phyloP scores from a whole-genome alignment of 164 flowering plant genomes.

The grape (Vitis vinifera) region ASM3070453v1 NC_081807.1:3162501-3163000 shows the following conservation, averaged over 20 bases:
- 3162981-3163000: constrained; percentile 66
- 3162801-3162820: constrained; percentile 83
- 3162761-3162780: constrained; percentile 24
- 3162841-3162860: constrained; percentile 63
- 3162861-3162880: constrained; percentile 51
- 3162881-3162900: constrained; percentile 34
- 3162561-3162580: background rate
- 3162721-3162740: constrained; percentile 43
- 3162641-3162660: background rate
- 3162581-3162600: background rate
- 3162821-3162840: constrained; percentile 65
- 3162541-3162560: no score
- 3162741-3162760: constrained; percentile 43
- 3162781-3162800: constrained; percentile 40
- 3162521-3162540: no score
- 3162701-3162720: constrained; percentile 10
- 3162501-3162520: no score
- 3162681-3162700: constrained; percentile 15
- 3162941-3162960: constrained; percentile 63
- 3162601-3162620: no score
- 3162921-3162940: constrained; percentile 38
- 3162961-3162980: constrained; percentile 48
- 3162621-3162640: no score
- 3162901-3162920: constrained; percentile 28
- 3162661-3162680: background rate